Evolutionary conservation across 2,329 filamentous ascomycete species (phyloP), one percentile per base, ranked within the genome.

Genomic region (Fusarium foetens): DNA sequence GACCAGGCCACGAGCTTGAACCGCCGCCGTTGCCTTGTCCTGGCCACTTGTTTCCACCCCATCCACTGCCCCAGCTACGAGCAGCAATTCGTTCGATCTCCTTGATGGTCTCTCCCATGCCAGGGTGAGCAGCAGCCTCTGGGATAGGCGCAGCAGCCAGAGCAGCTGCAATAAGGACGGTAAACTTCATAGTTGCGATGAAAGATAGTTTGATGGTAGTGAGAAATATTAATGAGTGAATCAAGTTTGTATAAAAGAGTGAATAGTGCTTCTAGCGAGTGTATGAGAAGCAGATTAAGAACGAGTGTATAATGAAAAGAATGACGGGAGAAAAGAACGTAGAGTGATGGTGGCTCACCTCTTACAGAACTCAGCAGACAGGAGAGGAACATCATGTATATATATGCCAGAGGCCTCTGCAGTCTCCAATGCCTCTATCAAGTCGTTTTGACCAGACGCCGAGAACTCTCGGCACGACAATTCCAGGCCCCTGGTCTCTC

Each of bases 151-250:
- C 66, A 35, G 70, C 73, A 33, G 74, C 59, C 41, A 78, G 62
- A 55, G 70, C 75, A 23, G 69, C 66, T 25, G 70, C 51, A 48
- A 77, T 53, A 25, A 77, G 59, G n/a, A 66, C 51, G 25, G 62
- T 70, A 27, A 77, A 63, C 75, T 78, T 81, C 76, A 77, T 80
- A 63, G 54, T 76, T 35, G 45, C 4, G 33, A 41, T 59, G 14
- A 42, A 54, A 58, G 8, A 16, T 13, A 29, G 29, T 21, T 51
- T 42, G 11, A 17, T 31, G 46, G 42, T 58, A 52, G 35, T 19
- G 27, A 38, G 14, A 25, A 35, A 17, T 41, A 42, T 58, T 54
- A 58, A 41, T 35, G 65, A 63, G 33, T 43, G 25, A 72, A 55
- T 27, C 38, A 38, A 46, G 16, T 29, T 23, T 54, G 42, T 27